Evolutionary conservation across 2,329 filamentous ascomycete genomes (phyloP).

Genomic region (Aspergillus sp.): DNA sequence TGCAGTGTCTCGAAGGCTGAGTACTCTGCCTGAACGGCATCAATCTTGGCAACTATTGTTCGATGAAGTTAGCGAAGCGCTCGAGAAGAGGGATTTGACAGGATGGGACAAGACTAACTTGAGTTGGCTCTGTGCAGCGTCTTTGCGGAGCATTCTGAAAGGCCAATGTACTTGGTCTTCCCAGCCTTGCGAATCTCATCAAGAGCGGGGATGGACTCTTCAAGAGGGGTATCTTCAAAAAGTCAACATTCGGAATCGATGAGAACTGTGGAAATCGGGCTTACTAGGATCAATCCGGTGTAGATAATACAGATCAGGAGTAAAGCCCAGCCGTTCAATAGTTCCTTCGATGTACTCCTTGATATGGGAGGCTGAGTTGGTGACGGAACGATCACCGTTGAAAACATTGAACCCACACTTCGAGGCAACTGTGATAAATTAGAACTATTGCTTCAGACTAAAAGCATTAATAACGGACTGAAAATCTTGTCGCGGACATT

Average conservation of each 20-base stretch:
- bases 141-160: constrained; percentile 42
- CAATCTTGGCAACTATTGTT: constrained; percentile 39
- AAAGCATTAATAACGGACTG: constrained; percentile 21
- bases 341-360: constrained; percentile 45
- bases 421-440: constrained; percentile 37
- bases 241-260: neutral
- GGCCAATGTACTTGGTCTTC: constrained; percentile 45
- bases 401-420: constrained; percentile 43
- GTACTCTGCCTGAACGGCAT: constrained; percentile 44
- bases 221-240: constrained; percentile 35
- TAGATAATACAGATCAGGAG: constrained; percentile 43
- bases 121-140: constrained; percentile 42
- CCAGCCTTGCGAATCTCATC: constrained; percentile 42
- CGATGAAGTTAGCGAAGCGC: constrained; percentile 5
- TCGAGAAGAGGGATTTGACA: too few species aligned
- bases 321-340: constrained; percentile 43
- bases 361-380: constrained; percentile 43
- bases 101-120: constrained; percentile 21
- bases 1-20: constrained; percentile 39
- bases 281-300: constrained; percentile 42
- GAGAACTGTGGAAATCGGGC: constrained; percentile 3
- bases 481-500: constrained; percentile 47
- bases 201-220: constrained; percentile 43
- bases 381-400: constrained; percentile 29
- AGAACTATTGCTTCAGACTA: neutral